Base-by-base conservation (phyloP, 768 basidiomycete species). In the Rhizopogon rudus region DNA sequence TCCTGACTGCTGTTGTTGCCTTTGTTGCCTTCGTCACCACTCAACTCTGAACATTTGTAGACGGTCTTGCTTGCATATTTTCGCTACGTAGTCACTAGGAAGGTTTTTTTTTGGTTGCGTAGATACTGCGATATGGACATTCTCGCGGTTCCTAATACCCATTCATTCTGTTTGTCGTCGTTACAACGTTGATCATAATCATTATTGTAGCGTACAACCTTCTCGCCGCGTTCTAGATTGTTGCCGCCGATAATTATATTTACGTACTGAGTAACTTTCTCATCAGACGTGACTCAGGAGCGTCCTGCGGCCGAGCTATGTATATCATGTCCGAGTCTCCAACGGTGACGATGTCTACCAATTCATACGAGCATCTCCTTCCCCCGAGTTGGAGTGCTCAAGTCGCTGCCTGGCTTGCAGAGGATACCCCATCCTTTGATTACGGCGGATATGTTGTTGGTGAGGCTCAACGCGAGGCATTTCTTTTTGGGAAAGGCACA, bases 361-460 rank as follows among this genome's bases (percentile, higher is more conserved):
- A 56, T 22, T 57, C 55, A 40, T 75, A 67, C 57, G 81, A 80
- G 53, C 80, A 98, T 66, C 77, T 98, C n/a, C 80, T 98, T 9
- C 94, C 96, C 33, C 91, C 93, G 0, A 91, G 86, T 64, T 98
- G 95, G 96, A 93, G 89, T 69, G 63, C 81, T 1, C 86, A 92
- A 60, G 81, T 98, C 52, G 73, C 79, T 2, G 74, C 67, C 13
- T 99, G 96, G 96, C 81, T 95, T 31, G 82, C 82, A 7, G 96
- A 99, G 72, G 96, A 98, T 66, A 90, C 88, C 0, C 96, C 96
- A 1, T 94, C 92, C 1, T 97, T 98, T 62, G 96, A 99, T 71
- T 97, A 93, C 60, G 95, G 90, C 40, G 96, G 96, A 2, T 96
- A 89, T 65, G 93, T 98, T 46, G 96, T 99, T 8, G 96, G 96